These are phyloP conservation scores for Trichomonas gallinae DNA, from an alignment of 208 protist species.

Conservation along the genomic window DNA sequence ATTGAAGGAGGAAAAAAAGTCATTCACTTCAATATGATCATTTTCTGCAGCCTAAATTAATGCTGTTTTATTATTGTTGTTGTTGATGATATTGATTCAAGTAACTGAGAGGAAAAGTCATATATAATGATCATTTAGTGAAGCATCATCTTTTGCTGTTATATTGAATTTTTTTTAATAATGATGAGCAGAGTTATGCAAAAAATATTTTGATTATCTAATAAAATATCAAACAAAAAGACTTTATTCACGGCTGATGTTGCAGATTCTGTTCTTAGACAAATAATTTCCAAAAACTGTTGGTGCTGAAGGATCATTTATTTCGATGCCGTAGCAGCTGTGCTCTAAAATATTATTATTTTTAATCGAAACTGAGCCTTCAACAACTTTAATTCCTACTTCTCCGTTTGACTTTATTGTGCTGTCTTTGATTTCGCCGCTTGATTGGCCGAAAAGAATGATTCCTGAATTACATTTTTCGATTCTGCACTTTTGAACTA, in stretches of 20 bases:
- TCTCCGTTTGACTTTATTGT: neutral
- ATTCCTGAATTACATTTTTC: neutral
- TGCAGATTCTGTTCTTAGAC: neutral
- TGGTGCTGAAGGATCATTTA: neutral
- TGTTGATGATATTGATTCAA: too few relatives aligned
- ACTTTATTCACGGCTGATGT: neutral
- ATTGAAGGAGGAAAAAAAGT: too few relatives aligned
- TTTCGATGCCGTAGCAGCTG: neutral
- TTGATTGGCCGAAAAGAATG: neutral
- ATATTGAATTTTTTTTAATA: too few relatives aligned
- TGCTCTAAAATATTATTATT: neutral
- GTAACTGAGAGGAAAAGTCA: too few relatives aligned
- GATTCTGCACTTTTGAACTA: neutral
- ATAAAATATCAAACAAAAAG: too few relatives aligned
- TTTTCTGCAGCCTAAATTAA: too few relatives aligned
- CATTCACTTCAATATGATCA: too few relatives aligned
- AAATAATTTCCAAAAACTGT: neutral
- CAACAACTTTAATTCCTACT: neutral
- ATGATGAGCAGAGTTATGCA: too few relatives aligned
- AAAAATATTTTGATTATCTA: too few relatives aligned
- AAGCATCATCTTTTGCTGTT: too few relatives aligned
- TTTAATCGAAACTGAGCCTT: neutral
- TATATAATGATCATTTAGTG: too few relatives aligned
- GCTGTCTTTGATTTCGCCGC: neutral
- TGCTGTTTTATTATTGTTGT: too few relatives aligned